phyloP scores from a whole-genome alignment of 805 yeast genomes.

The Tetrapisispora nanseiensis region DNA sequence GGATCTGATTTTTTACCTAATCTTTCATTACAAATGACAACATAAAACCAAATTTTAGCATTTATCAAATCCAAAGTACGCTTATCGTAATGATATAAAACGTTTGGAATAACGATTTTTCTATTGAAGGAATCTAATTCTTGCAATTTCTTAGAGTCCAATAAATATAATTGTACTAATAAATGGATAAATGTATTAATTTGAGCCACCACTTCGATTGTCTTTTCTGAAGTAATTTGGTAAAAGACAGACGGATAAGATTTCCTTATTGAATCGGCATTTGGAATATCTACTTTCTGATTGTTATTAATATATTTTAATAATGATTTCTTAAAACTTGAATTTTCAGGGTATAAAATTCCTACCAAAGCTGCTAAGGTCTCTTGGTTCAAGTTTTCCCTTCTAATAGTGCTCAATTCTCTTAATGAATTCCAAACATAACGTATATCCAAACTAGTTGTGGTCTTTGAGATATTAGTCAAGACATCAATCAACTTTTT shows the following conservation, averaged over 20 bases:
- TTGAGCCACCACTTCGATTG: slow-evolving; percentile 55
- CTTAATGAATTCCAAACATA: slow-evolving; percentile 79
- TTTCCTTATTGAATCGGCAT: slow-evolving; percentile 26
- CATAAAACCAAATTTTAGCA: slow-evolving; percentile 91
- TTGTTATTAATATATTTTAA: slow-evolving; percentile 33
- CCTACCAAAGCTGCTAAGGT: slow-evolving; percentile 48
- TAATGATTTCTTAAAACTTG: slow-evolving; percentile 36
- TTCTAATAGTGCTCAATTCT: slow-evolving; percentile 68
- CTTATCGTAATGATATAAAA: slow-evolving; percentile 55
- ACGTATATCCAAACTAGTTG: slow-evolving; percentile 70
- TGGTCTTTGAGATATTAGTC: slow-evolving; percentile 42
- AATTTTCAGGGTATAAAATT: slow-evolving; percentile 43
- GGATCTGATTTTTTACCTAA: slow-evolving; percentile 17
- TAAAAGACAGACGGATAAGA: slow-evolving; percentile 28
- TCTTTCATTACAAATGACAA: slow-evolving; percentile 63
- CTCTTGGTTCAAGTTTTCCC: slow-evolving; percentile 41
- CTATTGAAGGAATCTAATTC: slow-evolving; percentile 46
- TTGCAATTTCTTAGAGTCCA: slow-evolving; percentile 47
- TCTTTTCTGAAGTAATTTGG: slow-evolving; percentile 19
- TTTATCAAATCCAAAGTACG: slow-evolving; percentile 77
- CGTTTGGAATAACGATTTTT: slow-evolving; percentile 38
- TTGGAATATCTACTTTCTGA: slow-evolving; percentile 28
- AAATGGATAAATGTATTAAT: slow-evolving; percentile 71
- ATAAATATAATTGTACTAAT: slow-evolving; percentile 63
- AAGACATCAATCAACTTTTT: slow-evolving; percentile 27